phyloP scores from a whole-genome alignment of 1,284 basidiomycete genomes.

The Rhodotorula sp. region DNA sequence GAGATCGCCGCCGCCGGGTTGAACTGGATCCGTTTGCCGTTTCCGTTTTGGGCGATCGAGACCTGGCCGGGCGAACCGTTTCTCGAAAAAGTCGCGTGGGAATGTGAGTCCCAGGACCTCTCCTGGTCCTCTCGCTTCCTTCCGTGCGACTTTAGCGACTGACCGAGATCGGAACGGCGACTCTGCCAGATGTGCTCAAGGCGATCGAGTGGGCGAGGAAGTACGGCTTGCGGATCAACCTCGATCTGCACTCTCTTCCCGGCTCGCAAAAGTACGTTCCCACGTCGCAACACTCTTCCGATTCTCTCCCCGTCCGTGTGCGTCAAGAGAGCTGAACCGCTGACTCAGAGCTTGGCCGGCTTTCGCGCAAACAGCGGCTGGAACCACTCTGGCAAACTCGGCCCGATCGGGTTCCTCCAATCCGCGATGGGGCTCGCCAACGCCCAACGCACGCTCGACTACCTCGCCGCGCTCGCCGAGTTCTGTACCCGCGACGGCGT shows the following conservation, averaged over 20 bases:
- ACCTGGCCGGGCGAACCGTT: slow-evolving; percentile 53
- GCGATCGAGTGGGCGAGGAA: slow-evolving; percentile 71
- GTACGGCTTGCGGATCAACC: slow-evolving; percentile 79
- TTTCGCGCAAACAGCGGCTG: no score
- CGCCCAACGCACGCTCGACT: slow-evolving; percentile 47
- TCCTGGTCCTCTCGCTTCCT: no score
- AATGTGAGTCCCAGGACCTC: slow-evolving; percentile 14
- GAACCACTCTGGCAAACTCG: slow-evolving; percentile 56
- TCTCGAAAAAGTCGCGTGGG: slow-evolving; percentile 26
- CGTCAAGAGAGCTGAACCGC: no score
- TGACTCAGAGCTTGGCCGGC: no score
- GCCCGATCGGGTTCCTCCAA: slow-evolving; percentile 64
- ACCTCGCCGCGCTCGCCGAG: slow-evolving; percentile 43
- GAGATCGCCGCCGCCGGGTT: slow-evolving; percentile 83
- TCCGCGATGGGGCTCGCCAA: slow-evolving; percentile 61
- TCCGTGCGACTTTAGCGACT: accelerated
- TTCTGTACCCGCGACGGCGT: slow-evolving; percentile 35
- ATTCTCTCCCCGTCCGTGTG: no score
- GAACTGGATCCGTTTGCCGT: slow-evolving; percentile 67
- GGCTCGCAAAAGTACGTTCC: slow-evolving; percentile 57
- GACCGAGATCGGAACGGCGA: accelerated
- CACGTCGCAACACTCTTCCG: not conserved
- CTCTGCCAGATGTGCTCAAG: slow-evolving; percentile 51
- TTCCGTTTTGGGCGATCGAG: slow-evolving; percentile 84
- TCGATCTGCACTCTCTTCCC: slow-evolving; percentile 78